Base-by-base conservation (phyloP, 1,139 yeast species). In the Kodamaea ohmeri region DNA sequence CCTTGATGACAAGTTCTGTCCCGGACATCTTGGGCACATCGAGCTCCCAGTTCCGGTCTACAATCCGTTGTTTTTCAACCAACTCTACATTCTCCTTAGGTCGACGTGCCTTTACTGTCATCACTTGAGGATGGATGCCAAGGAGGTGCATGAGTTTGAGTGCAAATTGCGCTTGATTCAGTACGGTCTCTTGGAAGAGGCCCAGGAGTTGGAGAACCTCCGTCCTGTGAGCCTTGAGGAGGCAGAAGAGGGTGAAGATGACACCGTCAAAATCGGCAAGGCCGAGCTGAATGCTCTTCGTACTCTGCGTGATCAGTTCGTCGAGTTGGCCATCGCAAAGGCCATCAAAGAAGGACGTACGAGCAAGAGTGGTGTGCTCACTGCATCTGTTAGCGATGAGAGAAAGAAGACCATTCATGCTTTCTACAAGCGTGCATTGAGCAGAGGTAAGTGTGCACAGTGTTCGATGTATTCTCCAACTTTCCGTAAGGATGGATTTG, bases 11-110 rank as follows among this genome's bases (percentile, higher is more conserved):
- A 80, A 86, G 56, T 83, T 79, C 55, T 94, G 99, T 67, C 97
- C 97, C 2, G 99, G 99, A 26, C 99, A 94, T 62, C 89, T 88
- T 65, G 99, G 99, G 43, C 98, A 94, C 62, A 89, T 94, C 44
- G 97, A 92, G 60, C 75, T 94, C 50, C 98, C 98, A 7, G 83
- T 88, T 28, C 96, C 97, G 4, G 95, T 88, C 34, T 94, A 89
- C 69, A 92, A 89, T 58, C 97, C 98, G 13, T 67, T 94, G 53
- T 92, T 94, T 58, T 92, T 94, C 78, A 78, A 80, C 56, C 97
- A 92, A 63, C 71, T 94, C 71, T 92, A 83, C 67, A 75, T 86
- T 44, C 81, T 83, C 53, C 71, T 94, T 55, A 75, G 97, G 60
- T 76, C 92, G 30, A 67, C 92, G 19, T 94, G 99, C 74, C 73